Base-by-base conservation (phyloP, 768 basidiomycete genomes). In the Cytidiella melzeri region DNA sequence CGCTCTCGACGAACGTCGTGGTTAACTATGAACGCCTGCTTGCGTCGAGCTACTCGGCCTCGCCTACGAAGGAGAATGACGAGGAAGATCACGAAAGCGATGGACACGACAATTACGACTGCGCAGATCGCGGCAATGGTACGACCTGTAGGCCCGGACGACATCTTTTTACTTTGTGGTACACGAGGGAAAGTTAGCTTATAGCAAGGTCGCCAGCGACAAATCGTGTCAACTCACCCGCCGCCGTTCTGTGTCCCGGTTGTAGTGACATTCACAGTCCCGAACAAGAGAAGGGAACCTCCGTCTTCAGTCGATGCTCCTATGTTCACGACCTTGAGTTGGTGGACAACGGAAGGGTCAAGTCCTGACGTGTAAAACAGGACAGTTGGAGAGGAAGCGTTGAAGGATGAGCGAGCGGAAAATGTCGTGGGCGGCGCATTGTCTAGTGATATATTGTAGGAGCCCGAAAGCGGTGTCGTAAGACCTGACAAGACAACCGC, bases 91-190 rank as follows among this genome's bases (percentile, higher is more conserved):
- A 69, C 62, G 41, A 74, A 50, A 3, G 80, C 51, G 24, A 83
- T 46, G 56, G 80, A 68, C 23, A 74, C 71, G 7, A 87, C 66
- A 18, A 79, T 61, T 19, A 73, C 72, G 2, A 78, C 83, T 2
- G 88, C 69, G 9, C 73, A 74, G 25, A 85, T 68, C 0, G 84
- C 86, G 18, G 84, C 84, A 47, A 86, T 79, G 1, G 84, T 80
- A 38, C 85, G 83, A 52, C 67, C 67, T 1, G 76, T 51, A 4
- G 60, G 37, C 27, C 49, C 53, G 18, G 72, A 65, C 1, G 71
- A 64, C 27, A 43, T 45, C 26, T 49, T 30, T 48, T 50, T 3
- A 56, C 54, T 13, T 34, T 27, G 19, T 28, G 53, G 2, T 34
- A 45, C 45, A 45, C 30, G 20, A 36, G 23, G n/a, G n/a, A n/a